Base-by-base conservation (phyloP, 164 flowering plant species). In the Liquidambar formosana region DNA sequence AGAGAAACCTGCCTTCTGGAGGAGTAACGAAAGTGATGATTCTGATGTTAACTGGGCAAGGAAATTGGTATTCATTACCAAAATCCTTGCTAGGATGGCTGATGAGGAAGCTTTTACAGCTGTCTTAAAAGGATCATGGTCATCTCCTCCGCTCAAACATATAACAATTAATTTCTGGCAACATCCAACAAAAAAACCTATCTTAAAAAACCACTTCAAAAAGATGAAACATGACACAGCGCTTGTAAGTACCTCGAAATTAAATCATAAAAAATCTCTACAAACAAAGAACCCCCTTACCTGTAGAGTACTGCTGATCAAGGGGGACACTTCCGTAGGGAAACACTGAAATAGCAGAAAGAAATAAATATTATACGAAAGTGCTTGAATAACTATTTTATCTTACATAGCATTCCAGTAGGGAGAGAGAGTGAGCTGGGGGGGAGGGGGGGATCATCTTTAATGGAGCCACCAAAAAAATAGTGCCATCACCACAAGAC, bases 71-170 rank as follows among this genome's bases (percentile, higher is more conserved):
- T 91, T 95, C 88, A 83, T 83, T 66, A 95, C 96, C 84, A 95
- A 77, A 71, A 90, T 71, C 81, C 97, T 89, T 21, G 97, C 99
- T 21, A 95, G 76, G 65, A 95, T 89, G 65, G 95, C 94, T 57
- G 95, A 96, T 63, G 89, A 77, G 71, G 86, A 83, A 66, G 90
- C 88, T 77, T 84, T 91, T 19, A 93, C 91, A 57, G 90, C 73
- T 67, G 96, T 71, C 80, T 84, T 91, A 25, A 85, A 85, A 69
- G 99, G 97, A 80, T 90, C 91, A 63, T 56, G 73, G 46, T 90
- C 95, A 72, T 91, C 99, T 71, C 91, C 91, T 75, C 98, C 96
- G 77, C 86, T 84, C 81, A 95, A 76, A 75, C 92, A 90, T 73
- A 90, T 83, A 61, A 82, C 68, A 48, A 89, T 71, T 45, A 95